Conservation (phyloP, 305 asterid genomes). For the Caryopteris hybrid region DNA sequence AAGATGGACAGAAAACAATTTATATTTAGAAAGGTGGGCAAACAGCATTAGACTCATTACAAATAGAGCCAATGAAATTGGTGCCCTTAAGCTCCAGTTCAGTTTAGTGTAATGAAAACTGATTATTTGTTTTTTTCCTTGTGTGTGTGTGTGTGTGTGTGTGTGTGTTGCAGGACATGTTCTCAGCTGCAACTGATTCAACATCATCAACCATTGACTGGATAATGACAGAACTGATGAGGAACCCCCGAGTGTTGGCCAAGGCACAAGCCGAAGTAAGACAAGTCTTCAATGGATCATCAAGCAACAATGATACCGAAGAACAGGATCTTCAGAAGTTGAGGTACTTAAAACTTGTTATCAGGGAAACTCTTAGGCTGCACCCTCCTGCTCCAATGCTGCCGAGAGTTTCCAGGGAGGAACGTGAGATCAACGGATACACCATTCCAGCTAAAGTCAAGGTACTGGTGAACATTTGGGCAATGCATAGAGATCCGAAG, state of each 20-base stretch:
- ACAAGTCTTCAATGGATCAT: constrained; percentile 13
- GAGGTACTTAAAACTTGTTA: constrained; percentile 27
- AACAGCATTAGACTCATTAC: too few relatives aligned
- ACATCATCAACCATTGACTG: constrained; percentile 32
- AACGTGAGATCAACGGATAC: constrained; percentile 22
- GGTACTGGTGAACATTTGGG: constrained; percentile 36
- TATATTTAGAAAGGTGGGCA: too few relatives aligned
- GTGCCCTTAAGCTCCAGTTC: too few relatives aligned
- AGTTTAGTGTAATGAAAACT: background rate
- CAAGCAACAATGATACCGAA: background rate
- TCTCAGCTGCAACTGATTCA: constrained; percentile 36
- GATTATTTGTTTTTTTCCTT: too few relatives aligned
- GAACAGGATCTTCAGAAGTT: constrained; percentile 22
- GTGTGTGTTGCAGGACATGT: constrained; percentile 44
- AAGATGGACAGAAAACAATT: too few relatives aligned
- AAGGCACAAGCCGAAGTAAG: constrained; percentile 38
- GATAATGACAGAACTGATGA: constrained; percentile 40
- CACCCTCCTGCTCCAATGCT: constrained; percentile 37
- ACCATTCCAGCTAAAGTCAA: constrained; percentile 22
- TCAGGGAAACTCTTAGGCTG: constrained; percentile 33
- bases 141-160: too few relatives aligned
- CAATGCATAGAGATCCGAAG: constrained; percentile 20
- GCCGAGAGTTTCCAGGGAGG: constrained; percentile 28
- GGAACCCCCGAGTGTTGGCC: constrained; percentile 25
- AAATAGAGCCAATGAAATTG: too few relatives aligned